Conservation (phyloP, 306 rosid species). For the Amphicarpaea edgeworthii region DNA sequence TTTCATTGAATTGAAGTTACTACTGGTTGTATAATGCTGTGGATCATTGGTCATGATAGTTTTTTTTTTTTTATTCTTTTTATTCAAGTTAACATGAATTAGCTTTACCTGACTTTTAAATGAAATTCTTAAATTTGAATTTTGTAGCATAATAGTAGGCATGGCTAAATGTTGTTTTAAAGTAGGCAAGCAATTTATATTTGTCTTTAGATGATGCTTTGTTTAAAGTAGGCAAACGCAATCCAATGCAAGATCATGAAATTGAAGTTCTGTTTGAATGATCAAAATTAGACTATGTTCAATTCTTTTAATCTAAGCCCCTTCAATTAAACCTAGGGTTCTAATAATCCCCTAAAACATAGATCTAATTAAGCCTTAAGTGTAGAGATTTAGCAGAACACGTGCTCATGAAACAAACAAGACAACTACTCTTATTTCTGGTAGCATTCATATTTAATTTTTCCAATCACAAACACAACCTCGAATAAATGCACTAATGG, state of each 20-base stretch:
- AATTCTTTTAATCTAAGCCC: neutral
- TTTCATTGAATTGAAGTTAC: slow-evolving; percentile 7
- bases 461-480: neutral
- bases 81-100: neutral
- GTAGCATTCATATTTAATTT: neutral
- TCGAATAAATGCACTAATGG: too few relatives aligned
- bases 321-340: neutral
- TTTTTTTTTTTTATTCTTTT: too few relatives aligned
- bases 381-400: neutral
- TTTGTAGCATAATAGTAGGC: neutral
- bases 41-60: neutral
- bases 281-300: neutral
- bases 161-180: slow-evolving; percentile 22
- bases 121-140: slow-evolving; percentile 20
- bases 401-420: neutral
- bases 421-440: neutral
- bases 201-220: slow-evolving; percentile 12
- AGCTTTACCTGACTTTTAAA: slow-evolving; percentile 10
- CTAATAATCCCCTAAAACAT: neutral
- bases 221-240: neutral
- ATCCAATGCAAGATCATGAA: neutral
- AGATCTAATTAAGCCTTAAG: neutral
- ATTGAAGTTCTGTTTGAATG: neutral
- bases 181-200: slow-evolving; percentile 18
- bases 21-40: slow-evolving; percentile 4